Evolutionary conservation across 768 basidiomycete species (phyloP), one percentile per base, ranked within the genome.

Genomic region (Pisolithus tinctorius): DNA sequence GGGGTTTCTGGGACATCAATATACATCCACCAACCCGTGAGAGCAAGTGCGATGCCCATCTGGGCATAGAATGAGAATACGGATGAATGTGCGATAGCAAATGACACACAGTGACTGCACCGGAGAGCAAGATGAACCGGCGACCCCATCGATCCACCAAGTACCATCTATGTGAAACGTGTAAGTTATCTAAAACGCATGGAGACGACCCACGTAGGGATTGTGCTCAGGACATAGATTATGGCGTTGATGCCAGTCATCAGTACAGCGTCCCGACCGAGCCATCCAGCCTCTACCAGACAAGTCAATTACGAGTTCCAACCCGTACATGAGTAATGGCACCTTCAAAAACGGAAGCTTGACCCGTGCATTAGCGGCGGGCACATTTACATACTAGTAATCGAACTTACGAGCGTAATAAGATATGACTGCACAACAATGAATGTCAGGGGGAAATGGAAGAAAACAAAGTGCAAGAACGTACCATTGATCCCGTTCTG

Each of bases 191-290:
- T 38, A 49, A 48, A 47, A 25, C 53, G 23, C 1, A 43, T 8
- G 40, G 17, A 43, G 17, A n/a, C 27, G n/a, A 67, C 86, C 53
- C 55, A 92, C 86, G 93, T 86, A 5, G 90, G 90, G 38, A 94
- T 68, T 4, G 91, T 89, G 61, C 84, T 86, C 11, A 87, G 69
- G 23, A 90, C 61, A 57, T 92, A 92, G 54, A 92, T 84, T 49
- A 88, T 73, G 6, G 86, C 82, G 60, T 96, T 97, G 62, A 96
- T 88, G 1, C 93, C 94, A 11, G 93, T 91, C 94, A 97, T 97
- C 25, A 97, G 74, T 54, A 97, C 81, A 11, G 94, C 94, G 61
- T 94, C 83, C 38, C 94, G 79, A 13, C 94, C 94, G 48, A 93
- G 77, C 93, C 93, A 97, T 51, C 94, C 94, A 48, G 94, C 94